These are phyloP conservation scores for Mucor saturninus DNA, from an alignment of 371 early-diverging fungal genomes.

Conservation along the genomic window DNA sequence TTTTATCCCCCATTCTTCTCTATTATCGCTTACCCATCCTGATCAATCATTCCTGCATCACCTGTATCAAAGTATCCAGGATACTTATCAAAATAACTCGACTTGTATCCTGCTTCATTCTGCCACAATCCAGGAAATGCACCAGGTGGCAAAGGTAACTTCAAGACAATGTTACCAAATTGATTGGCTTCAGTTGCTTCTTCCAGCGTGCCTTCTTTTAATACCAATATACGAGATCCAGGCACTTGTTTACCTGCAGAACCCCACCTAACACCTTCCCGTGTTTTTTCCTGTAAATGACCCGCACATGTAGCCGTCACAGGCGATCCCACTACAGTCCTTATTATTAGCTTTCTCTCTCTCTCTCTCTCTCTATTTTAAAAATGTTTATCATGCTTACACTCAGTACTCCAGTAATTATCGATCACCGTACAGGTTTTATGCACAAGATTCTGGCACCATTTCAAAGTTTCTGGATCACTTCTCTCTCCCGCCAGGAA, in stretches of 20 bases:
- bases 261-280: constrained; percentile 49
- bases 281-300: constrained; percentile 34
- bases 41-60: constrained; percentile 80
- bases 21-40: constrained; percentile 56
- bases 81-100: constrained; percentile 78
- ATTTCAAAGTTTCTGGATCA: constrained; percentile 77
- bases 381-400: constrained; percentile 54
- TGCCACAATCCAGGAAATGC: constrained; percentile 77
- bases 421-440: constrained; percentile 66
- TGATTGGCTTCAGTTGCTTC: constrained; percentile 55
- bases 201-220: constrained; percentile 58
- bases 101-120: constrained; percentile 75
- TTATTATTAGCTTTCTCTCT: neutral
- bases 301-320: constrained; percentile 77
- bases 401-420: constrained; percentile 97
- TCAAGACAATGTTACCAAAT: constrained; percentile 80
- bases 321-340: constrained; percentile 52
- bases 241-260: constrained; percentile 80
- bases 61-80: constrained; percentile 90
- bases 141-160: constrained; percentile 83
- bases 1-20: too few relatives aligned
- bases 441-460: constrained; percentile 68
- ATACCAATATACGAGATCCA: constrained; percentile 72
- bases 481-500: constrained; percentile 93
- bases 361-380: neutral